A percentile compares a stretch with the other conserved stretches of the same genome.
Conservation (phyloP, 2,329 filamentous ascomycete genomes). For the Sporothrix pallida region DNA sequence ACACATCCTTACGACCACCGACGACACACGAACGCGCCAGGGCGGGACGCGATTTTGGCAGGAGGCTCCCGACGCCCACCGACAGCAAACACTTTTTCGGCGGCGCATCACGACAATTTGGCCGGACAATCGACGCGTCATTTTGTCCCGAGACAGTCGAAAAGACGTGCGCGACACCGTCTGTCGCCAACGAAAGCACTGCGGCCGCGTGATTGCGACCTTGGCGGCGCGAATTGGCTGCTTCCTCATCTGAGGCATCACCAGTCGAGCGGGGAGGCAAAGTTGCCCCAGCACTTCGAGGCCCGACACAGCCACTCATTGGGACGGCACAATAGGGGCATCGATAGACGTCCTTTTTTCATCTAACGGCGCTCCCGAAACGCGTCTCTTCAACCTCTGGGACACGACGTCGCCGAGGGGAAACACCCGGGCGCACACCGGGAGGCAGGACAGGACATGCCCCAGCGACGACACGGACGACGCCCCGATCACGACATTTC, state of each 20-base stretch:
- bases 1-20: neutral
- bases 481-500: neutral
- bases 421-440: conserved; percentile 3
- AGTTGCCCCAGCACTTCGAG: neutral
- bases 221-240: neutral
- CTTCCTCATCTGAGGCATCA: neutral
- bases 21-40: conserved; percentile 7
- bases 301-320: neutral
- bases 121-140: conserved; percentile 20
- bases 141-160: neutral
- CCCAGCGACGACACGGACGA: conserved; percentile 22
- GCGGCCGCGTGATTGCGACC: neutral
- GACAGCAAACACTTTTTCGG: neutral
- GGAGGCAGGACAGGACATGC: conserved; percentile 7
- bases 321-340: neutral
- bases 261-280: neutral
- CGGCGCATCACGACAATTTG: conserved; percentile 1
- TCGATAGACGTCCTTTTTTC: neutral
- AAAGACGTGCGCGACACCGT: neutral
- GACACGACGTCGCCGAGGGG: neutral
- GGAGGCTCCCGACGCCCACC: neutral
- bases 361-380: neutral
- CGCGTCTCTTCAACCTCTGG: conserved; percentile 1
- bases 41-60: conserved; percentile 18
- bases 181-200: neutral